Evolutionary conservation across 2,329 filamentous ascomycete genomes (phyloP), one percentile per base, ranked within the genome.

Genomic region (Didymosphaeria variabile): DNA sequence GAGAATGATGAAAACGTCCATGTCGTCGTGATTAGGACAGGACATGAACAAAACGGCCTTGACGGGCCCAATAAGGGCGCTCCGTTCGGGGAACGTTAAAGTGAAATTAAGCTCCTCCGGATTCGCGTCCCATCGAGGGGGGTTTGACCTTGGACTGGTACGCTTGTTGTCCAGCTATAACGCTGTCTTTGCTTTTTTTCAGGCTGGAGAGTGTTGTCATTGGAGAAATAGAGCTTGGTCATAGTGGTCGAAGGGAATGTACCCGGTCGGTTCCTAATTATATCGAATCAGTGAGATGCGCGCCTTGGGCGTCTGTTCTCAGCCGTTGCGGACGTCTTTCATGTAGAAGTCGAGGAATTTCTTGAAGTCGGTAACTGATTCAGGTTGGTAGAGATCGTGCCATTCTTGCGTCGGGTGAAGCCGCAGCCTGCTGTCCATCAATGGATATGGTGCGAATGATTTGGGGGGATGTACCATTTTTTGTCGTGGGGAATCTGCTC

Each of bases 321-420:
- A 44, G 19, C 40, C 40, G 17, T 44, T 86, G 1, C 81, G 62
- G 0, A 74, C 70, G 0, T 73, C 78, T 23, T 80, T 82, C 13
- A 84, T 72, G 58, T 81, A 86, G 3, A 68, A 70, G 58, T 84
- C 82, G 59, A 84, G 85, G 70, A 84, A 85, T 26, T 36, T 32
- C 1, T 56, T 49, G 7, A 70, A 58, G 6, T 70, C 65, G 9
- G 67, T 60, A 13, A 62, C 61, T 17, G 62, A 36, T 9, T 55
- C 10, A 42, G 58, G 12, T 47, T 58, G 8, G 59, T 57, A 70
- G 5, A 66, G 55, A 40, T 70, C 65, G 36, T 65, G 61, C 63
- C 67, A 71, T 54, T 70, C 66, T 52, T 67, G 62, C 5, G 58
- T 58, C 1, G 62, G 57, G 32, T 64, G 55, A 57, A 59, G 56